phyloP scores from a whole-genome alignment of 345 rosid species.

The Pistacia integerrima region DNA sequence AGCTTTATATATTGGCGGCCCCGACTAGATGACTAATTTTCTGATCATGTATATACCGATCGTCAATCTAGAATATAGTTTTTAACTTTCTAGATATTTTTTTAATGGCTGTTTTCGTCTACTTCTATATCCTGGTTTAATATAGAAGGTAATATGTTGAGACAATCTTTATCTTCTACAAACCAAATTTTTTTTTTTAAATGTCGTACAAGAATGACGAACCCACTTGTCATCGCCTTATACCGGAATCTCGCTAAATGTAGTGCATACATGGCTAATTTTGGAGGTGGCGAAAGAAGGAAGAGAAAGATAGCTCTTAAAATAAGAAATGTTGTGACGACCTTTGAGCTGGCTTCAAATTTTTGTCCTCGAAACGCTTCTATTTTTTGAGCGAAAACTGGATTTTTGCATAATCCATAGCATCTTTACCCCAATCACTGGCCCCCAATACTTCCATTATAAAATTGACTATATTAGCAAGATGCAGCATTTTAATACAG shows the following conservation, averaged over 20 bases:
- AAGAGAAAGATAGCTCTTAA: slow-evolving; percentile 9
- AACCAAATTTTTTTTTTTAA: neutral
- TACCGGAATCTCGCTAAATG: slow-evolving; percentile 12
- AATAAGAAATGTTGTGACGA: neutral
- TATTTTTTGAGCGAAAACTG: slow-evolving; percentile 5
- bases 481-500: too few species aligned
- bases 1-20: neutral
- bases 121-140: neutral
- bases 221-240: slow-evolving; percentile 11
- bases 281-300: neutral
- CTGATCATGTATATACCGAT: neutral
- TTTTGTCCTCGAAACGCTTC: slow-evolving; percentile 10
- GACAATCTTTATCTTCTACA: neutral
- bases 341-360: neutral
- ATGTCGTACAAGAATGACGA: slow-evolving; percentile 13
- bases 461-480: neutral
- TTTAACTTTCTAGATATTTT: neutral
- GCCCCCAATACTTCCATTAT: slow-evolving; percentile 14
- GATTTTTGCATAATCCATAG: slow-evolving; percentile 34
- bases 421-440: slow-evolving; percentile 32
- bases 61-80: slow-evolving; percentile 8
- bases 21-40: neutral
- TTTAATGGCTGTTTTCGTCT: neutral
- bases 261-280: slow-evolving; percentile 6
- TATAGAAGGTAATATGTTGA: neutral